These are phyloP conservation scores for Rhizophagus clarus DNA, from an alignment of 192 early-diverging fungal species.

Conservation along the genomic window DNA sequence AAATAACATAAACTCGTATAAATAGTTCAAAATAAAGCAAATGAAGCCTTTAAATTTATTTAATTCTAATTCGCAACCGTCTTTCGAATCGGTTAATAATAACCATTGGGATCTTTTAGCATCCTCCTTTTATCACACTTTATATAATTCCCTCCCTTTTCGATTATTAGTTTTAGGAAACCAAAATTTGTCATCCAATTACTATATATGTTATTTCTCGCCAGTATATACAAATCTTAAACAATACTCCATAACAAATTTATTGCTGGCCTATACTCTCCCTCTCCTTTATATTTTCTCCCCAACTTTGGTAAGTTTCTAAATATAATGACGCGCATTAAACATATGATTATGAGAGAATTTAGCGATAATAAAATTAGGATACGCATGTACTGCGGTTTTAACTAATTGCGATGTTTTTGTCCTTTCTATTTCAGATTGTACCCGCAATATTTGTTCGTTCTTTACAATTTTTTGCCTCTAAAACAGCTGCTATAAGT, in stretches of 20 bases:
- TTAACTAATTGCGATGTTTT: neutral
- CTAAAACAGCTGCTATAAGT: conserved; percentile 19
- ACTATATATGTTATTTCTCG: conserved; percentile 30
- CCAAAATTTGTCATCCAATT: conserved; percentile 25
- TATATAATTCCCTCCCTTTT: conserved; percentile 27
- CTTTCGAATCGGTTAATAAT: conserved; percentile 26
- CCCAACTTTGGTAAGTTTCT: conserved; percentile 26
- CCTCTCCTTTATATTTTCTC: conserved; percentile 28
- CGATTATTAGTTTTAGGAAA: conserved; percentile 24
- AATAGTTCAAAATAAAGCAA: neutral
- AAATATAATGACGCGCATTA: conserved; percentile 1
- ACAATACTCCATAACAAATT: conserved; percentile 25
- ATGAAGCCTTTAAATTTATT: conserved; percentile 25
- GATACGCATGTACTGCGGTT: neutral
- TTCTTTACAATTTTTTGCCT: conserved; percentile 17
- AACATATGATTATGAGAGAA: neutral
- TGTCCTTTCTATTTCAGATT: neutral
- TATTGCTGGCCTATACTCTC: conserved; percentile 25
- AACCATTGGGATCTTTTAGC: conserved; percentile 24
- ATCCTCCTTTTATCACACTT: conserved; percentile 29
- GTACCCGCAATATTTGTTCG: conserved; percentile 27
- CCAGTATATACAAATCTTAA: conserved; percentile 28
- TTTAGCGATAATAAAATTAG: neutral
- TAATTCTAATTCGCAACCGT: conserved; percentile 19
- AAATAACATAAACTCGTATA: neutral